phyloP scores from a whole-genome alignment of 306 rosid genomes.

The Trifolium fragiferum region DNA sequence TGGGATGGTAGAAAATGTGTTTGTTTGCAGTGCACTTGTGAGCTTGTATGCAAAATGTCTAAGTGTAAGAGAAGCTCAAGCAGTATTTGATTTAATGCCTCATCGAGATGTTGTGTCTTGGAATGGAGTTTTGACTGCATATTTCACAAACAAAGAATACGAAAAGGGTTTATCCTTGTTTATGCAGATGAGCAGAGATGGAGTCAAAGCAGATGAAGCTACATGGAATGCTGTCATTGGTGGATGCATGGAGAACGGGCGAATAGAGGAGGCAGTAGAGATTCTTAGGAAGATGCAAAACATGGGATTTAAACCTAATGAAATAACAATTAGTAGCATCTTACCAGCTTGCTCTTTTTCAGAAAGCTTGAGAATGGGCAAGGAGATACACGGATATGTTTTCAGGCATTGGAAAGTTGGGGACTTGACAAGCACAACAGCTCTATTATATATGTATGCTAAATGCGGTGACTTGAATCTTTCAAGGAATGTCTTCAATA shows the following conservation, averaged over 20 bases:
- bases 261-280: constrained; percentile 48
- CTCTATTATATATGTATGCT: constrained; percentile 55
- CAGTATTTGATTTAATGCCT: constrained; percentile 56
- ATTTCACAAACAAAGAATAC: constrained; percentile 52
- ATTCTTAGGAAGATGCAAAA: constrained; percentile 62
- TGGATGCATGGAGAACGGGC: constrained; percentile 60
- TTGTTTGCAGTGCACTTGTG: constrained; percentile 52
- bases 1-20: constrained; percentile 48
- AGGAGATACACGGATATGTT: constrained; percentile 59
- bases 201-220: constrained; percentile 49
- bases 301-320: constrained; percentile 58
- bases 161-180: constrained; percentile 54
- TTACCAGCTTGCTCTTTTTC: constrained; percentile 60
- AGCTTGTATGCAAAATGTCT: constrained; percentile 59
- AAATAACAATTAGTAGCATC: constrained; percentile 53
- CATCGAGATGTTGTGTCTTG: constrained; percentile 57
- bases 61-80: constrained; percentile 47
- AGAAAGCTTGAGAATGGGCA: constrained; percentile 61
- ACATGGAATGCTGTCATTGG: constrained; percentile 67
- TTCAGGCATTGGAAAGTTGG: constrained; percentile 49
- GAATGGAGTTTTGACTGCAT: constrained; percentile 59
- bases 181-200: constrained; percentile 48
- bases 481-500: constrained; percentile 45
- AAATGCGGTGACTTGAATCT: constrained; percentile 66
- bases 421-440: constrained; percentile 52